Base-by-base conservation (phyloP, 2,329 filamentous ascomycete species). In the Diaporthe batatas region DNA sequence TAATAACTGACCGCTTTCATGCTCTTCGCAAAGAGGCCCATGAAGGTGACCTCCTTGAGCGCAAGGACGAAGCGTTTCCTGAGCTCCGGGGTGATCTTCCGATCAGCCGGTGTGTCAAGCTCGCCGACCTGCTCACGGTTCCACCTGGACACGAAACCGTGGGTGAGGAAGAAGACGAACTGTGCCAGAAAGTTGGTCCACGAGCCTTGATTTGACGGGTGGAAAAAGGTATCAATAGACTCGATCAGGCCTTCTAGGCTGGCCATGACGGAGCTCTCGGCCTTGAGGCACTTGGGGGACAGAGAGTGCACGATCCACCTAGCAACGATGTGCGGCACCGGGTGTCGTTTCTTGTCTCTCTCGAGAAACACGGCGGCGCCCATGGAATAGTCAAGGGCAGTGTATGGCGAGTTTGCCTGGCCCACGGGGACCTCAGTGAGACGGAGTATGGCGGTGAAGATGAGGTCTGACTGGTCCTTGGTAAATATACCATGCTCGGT, bases 21-120 rank as follows among this genome's bases (percentile, higher is more conserved):
- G 81, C 95, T 98, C 87, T 99, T 99, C 70, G 95, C 94, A 81
- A 98, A 99, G 65, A 99, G 92, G 36, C 96, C 96, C 95, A 99
- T 98, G 82, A 98, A 99, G 6, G 95, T 94, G 62, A 98, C 96
- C 76, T 99, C 96, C 76, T 92, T 92, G 75, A 99, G 85, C 75
- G 94, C 94, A 49, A 95, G 84, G 39, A 99, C 96, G 80, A 99
- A 98, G 58, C 96, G 92, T 79, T 88, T 91, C 85, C 95, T 98
- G 76, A 99, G 82, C n/a, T 90, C 91, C 42, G 91, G 89, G 75
- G 91, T 96, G 76, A 99, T 91, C 77, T 87, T 92, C 70, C 96
- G 91, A 67, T 95, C 94, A 51, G 88, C 84, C 0, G 96, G 95
- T 1, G 96, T 90, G 57, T 97, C 93, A 83, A 98, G 92, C 84